Evolutionary conservation across 768 basidiomycete genomes (phyloP).

Genomic region (Naganishia antarctica): DNA sequence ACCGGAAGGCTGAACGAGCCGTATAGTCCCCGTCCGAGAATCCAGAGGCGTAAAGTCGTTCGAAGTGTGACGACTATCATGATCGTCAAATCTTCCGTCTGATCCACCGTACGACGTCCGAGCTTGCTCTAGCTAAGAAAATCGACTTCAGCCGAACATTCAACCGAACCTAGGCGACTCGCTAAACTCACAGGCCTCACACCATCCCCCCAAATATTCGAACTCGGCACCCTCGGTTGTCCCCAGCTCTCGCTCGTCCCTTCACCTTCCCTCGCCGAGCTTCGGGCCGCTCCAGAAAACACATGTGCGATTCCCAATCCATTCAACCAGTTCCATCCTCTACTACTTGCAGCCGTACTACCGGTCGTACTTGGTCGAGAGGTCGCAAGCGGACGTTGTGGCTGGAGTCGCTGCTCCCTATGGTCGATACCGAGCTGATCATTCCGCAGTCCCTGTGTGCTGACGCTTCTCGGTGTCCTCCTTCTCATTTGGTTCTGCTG

Average conservation of each 20-base stretch:
- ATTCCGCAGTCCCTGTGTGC: not conserved
- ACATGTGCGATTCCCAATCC: constrained; percentile 19
- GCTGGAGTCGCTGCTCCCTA: not conserved
- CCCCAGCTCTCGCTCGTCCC: no score
- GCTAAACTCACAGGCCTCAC: not conserved
- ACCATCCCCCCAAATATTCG: constrained; percentile 8
- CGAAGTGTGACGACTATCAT: no score
- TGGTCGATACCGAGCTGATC: not conserved
- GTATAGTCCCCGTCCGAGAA: not conserved
- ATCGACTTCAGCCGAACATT: no score
- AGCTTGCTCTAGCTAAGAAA: no score
- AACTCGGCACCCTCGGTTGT: not conserved
- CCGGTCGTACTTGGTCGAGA: not conserved
- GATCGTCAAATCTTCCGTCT: no score
- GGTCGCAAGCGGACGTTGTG: not conserved
- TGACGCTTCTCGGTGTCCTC: not conserved
- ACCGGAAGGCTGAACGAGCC: not conserved
- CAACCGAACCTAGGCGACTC: no score
- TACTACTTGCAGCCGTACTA: not conserved
- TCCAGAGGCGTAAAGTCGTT: no score
- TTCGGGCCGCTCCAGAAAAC: not conserved
- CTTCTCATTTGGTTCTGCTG: constrained; percentile 9
- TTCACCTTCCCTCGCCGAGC: not conserved
- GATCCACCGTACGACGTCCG: no score
- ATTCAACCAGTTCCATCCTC: constrained; percentile 10